Evolutionary conservation across 345 rosid species (phyloP).

Genomic region (Luvunga scandens): DNA sequence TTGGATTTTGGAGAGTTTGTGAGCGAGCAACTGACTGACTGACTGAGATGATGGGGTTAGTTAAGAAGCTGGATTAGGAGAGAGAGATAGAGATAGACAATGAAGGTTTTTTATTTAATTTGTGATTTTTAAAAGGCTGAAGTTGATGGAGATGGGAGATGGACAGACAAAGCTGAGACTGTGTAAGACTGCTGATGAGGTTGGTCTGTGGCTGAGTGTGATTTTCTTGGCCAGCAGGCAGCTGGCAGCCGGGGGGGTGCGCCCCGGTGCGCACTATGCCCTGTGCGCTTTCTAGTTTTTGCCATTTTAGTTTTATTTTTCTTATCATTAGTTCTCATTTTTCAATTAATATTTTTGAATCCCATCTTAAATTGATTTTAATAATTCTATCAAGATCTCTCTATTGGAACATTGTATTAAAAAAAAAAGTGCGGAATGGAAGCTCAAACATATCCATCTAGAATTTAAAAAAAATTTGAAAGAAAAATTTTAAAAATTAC

Average conservation of each 20-base stretch:
- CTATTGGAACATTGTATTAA: too few relatives aligned
- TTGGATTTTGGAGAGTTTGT: not conserved
- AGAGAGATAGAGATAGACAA: constrained; percentile 6
- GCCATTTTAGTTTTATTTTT: not conserved
- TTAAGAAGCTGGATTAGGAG: not conserved
- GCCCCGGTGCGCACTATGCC: not conserved
- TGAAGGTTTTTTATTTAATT: not conserved
- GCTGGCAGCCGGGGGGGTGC: too few relatives aligned
- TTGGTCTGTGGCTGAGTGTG: not conserved
- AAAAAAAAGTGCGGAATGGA: too few relatives aligned
- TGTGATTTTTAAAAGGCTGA: not conserved
- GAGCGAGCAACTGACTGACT: constrained; percentile 5
- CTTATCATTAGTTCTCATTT: too few relatives aligned
- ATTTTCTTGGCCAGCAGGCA: not conserved
- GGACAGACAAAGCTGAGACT: not conserved
- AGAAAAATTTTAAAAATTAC: too few relatives aligned
- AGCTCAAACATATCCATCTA: too few relatives aligned
- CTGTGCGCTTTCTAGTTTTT: not conserved
- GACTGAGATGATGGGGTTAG: not conserved
- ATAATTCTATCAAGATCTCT: too few relatives aligned
- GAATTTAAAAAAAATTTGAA: not conserved
- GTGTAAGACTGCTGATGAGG: not conserved
- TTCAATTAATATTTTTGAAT: too few relatives aligned
- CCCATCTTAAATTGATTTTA: too few relatives aligned
- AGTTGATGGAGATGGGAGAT: too few relatives aligned